Percentiles rank a stretch among this genome's conserved stretches.
Evolutionary conservation across 2,329 filamentous ascomycete genomes (phyloP).

Genomic region (Aspergillus quadrilineatus): DNA sequence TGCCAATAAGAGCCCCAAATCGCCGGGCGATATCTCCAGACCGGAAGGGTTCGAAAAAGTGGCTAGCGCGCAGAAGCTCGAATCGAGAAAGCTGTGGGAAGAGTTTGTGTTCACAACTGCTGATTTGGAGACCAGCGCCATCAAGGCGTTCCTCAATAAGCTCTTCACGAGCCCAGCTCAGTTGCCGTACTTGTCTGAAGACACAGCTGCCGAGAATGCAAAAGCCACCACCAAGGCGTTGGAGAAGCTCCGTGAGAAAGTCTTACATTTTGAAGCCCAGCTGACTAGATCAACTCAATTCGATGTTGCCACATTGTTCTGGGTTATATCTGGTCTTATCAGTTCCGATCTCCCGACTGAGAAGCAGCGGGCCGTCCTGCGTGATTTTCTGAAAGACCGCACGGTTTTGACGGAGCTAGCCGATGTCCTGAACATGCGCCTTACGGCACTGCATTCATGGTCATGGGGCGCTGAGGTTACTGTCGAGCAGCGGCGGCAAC

Average conservation of each 20-base stretch:
- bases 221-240: neutral
- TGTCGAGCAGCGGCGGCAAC: slow-evolving; percentile 12
- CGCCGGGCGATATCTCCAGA: neutral
- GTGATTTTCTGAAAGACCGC: slow-evolving; percentile 10
- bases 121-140: neutral
- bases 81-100: slow-evolving; percentile 13
- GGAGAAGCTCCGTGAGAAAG: neutral
- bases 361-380: slow-evolving; percentile 12
- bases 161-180: neutral
- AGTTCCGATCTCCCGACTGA: slow-evolving; percentile 13
- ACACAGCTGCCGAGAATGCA: neutral
- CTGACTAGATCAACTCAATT: neutral
- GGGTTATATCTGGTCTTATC: slow-evolving; percentile 10
- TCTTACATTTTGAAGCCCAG: slow-evolving; percentile 1
- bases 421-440: slow-evolving; percentile 17
- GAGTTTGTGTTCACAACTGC: slow-evolving; percentile 9
- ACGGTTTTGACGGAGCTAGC: slow-evolving; percentile 12
- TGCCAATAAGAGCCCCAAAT: neutral
- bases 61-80: neutral
- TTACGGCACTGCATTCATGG: slow-evolving; percentile 10
- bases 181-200: neutral
- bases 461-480: slow-evolving; percentile 13
- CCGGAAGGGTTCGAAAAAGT: slow-evolving; percentile 8
- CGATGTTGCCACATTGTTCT: neutral
- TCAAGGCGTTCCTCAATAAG: slow-evolving; percentile 6